Evolutionary conservation across 495 filamentous ascomycete genomes (phyloP).

Genomic region (Cairneyella variabilis): DNA sequence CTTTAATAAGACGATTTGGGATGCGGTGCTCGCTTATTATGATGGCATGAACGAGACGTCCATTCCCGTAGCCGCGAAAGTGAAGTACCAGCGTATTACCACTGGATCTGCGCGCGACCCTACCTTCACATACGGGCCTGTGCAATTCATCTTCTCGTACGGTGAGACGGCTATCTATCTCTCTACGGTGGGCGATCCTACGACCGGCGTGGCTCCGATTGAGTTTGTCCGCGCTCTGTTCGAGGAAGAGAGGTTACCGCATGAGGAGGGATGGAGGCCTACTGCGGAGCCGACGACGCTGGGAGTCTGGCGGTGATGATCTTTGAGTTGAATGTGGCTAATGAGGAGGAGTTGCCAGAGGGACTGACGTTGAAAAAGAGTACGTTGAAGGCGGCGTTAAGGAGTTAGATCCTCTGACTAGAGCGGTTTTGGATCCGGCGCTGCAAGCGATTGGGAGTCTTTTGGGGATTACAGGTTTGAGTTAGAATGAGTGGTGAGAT

Average conservation of each 20-base stretch:
- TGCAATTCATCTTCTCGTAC: conserved; percentile 12
- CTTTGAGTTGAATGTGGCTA: neutral
- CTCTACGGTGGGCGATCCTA: conserved; percentile 12
- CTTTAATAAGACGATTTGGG: conserved; percentile 29
- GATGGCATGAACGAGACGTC: neutral
- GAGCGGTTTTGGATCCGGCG: neutral
- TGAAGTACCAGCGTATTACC: conserved; percentile 1
- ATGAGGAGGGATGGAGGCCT: conserved; percentile 12
- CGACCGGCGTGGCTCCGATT: conserved; percentile 10
- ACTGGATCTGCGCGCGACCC: neutral
- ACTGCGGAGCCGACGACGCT: conserved; percentile 8
- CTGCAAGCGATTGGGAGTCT: neutral
- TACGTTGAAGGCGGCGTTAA: neutral
- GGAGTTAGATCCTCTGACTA: neutral
- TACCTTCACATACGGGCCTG: conserved; percentile 7
- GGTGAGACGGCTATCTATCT: conserved; percentile 19
- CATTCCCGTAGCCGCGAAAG: conserved; percentile 8
- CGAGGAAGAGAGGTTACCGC: conserved; percentile 17
- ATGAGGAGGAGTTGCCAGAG: conserved; percentile 7
- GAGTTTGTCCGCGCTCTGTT: conserved; percentile 11
- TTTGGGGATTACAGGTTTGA: too few relatives aligned
- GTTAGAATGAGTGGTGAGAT: too few relatives aligned
- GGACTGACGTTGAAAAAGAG: neutral
- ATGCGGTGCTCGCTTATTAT: conserved; percentile 18
- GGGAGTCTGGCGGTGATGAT: conserved; percentile 3